Base-by-base conservation (phyloP, 331 rosid species). In the Saraca asoca region DNA sequence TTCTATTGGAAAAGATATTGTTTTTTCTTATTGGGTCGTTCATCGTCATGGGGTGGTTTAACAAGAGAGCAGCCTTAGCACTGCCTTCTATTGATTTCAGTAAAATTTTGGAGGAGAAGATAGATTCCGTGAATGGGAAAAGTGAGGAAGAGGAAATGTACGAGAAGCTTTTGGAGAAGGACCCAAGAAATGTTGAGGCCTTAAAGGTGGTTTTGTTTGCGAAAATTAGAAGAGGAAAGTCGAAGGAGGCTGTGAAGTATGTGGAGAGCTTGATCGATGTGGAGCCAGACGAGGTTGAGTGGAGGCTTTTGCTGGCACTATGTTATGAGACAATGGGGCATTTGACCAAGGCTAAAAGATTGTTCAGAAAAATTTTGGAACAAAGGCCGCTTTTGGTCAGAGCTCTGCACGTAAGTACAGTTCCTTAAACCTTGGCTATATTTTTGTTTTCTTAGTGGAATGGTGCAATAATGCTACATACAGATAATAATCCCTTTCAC, bases 241-340 rank as follows among this genome's bases (percentile, higher is more conserved):
- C 90, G 0, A 71, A 79, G 54, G 88, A 85, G 70, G 95, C 96
- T 64, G 78, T 89, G 58, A 82, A 82, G 66, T 84, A 85, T 66
- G 95, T 87, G 71, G 88, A 84, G 89, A 82, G 43, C 69, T 73
- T 92, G 83, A 84, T 81, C 77, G 79, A 76, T 46, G 71, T 54
- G 34, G 91, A 92, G 71, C 96, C 98, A 0, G 62, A 85, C 2
- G 95, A 83, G 60, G 87, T 85, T 55, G 96, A 92, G 51, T 92
- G 98, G 98, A 81, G 79, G 79, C 94, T 92, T 68, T 75, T 92
- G 87, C 55, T 81, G 54, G 95, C 98, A 12, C 83, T 89, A 63
- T 89, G 88, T 75, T 74, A 83, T 46, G 98, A 89, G 82, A 82
- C 81, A 33, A 82, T 89, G 88, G 96, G 96, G 53, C 64, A 67